Evolutionary conservation across 192 early-diverging fungal species (phyloP), one percentile per base, ranked within the genome.

Genomic region (Spizellomyces sp.): DNA sequence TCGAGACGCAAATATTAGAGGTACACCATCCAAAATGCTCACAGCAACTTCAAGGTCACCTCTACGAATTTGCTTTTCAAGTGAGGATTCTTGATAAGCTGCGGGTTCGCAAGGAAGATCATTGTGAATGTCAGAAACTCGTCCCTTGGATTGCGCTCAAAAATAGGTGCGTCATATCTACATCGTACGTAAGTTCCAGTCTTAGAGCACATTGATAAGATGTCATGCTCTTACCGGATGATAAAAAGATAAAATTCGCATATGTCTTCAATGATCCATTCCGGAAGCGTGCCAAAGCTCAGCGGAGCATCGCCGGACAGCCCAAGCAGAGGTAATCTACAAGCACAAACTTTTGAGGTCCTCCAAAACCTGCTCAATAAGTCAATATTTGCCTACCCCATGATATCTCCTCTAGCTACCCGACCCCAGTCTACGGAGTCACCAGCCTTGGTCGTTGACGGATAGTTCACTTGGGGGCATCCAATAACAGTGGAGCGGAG

Each of bases 61-160:
- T 99, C 97, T 4, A 96, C 92, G 36, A 98, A 80, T 58, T 95
- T 96, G 42, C 92, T 91, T 70, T 96, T 96, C 68, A 99, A 70
- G 69, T 99, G 93, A 17, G 97, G 97, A 74, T 98, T 99, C 82
- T 92, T 92, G 66, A 98, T 85, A 59, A 91, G 94, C 5, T 75
- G 70, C 0, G 92, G 85, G 62, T 93, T 93, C 12, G 83, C 81
- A 72, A 98, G 79, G 74, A 98, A 91, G 6, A 86, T 84, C 75
- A 96, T 90, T 6, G 86, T 83, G 66, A 96, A 96, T 0, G 82
- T 66, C 44, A 83, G 55, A 45, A 85, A 71, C 48, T 75, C 83
- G 46, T 88, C 78, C n/a, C 84, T 67, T 17, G 81, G 74, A 15
- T 70, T 70, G 57, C 58, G 46, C 64, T 87, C 83, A 58, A 87